Percentiles rank a stretch among this genome's conserved stretches.
Evolutionary conservation across 2,329 filamentous ascomycete species (phyloP).

Genomic region (Aschersonia sp.): DNA sequence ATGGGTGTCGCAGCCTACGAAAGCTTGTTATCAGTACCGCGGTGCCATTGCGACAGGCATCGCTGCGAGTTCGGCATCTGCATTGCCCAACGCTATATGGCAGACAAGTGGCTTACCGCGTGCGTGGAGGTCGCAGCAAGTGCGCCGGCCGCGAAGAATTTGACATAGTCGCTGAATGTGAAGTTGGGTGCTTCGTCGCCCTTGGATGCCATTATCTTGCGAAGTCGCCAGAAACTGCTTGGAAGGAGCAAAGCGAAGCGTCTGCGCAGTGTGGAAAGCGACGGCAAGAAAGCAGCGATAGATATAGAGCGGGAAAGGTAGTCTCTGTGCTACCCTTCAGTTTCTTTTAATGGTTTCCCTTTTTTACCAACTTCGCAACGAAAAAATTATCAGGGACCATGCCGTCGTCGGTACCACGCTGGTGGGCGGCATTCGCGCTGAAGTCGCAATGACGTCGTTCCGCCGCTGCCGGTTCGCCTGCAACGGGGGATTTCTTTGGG

Average conservation of each 20-base stretch:
- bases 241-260: not conserved
- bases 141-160: conserved; percentile 38
- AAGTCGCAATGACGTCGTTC: conserved; percentile 7
- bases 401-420: no score
- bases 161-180: conserved; percentile 28
- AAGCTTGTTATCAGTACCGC: conserved; percentile 1
- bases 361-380: no score
- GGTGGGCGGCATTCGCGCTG: not conserved
- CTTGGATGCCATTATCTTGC: conserved; percentile 10
- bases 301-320: not conserved
- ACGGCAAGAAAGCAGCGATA: not conserved
- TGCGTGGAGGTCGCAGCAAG: conserved; percentile 37
- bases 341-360: not conserved
- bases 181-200: conserved; percentile 24
- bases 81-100: not conserved
- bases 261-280: not conserved
- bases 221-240: not conserved
- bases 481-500: not conserved
- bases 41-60: no score
- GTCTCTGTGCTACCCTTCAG: not conserved
- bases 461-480: conserved; percentile 1
- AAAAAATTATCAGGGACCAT: no score
- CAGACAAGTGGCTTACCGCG: conserved; percentile 21
- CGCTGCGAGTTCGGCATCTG: not conserved
- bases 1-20: conserved; percentile 37